Percentiles rank a stretch among this genome's conserved stretches.
These are phyloP conservation scores for Botrytis cinerea DNA, from an alignment of 2,329 filamentous ascomycete species.

Conservation along the genomic window DNA sequence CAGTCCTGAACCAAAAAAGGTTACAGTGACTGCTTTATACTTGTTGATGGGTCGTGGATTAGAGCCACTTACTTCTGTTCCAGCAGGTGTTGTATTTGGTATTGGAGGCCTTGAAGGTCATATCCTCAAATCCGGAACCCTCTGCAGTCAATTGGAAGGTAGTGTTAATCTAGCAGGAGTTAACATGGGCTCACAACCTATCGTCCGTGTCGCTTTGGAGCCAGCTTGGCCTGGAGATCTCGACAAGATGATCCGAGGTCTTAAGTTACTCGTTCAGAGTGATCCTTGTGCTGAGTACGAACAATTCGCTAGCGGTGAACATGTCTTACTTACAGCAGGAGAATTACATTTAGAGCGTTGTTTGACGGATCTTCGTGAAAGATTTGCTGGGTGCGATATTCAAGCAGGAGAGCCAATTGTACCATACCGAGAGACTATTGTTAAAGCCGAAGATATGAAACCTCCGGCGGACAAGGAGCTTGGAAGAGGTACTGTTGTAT, in stretches of 20 bases:
- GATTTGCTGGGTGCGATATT: constrained; percentile 92
- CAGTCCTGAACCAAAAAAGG: constrained; percentile 73
- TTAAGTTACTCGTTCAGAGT: constrained; percentile 86
- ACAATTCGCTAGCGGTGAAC: constrained; percentile 87
- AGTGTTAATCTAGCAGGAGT: constrained; percentile 90
- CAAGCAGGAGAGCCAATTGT: constrained; percentile 94
- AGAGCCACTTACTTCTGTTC: constrained; percentile 79
- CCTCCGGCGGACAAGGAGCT: constrained; percentile 82
- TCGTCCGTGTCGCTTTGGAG: constrained; percentile 94
- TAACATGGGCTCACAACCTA: constrained; percentile 77
- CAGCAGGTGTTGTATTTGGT: constrained; percentile 92
- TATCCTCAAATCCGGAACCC: constrained; percentile 91
- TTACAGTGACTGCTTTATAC: constrained; percentile 85
- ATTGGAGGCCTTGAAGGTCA: constrained; percentile 90
- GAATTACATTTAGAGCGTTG: constrained; percentile 94
- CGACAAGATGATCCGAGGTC: constrained; percentile 89
- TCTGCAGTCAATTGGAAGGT: constrained; percentile 85
- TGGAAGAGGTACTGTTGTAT: constrained; percentile 77
- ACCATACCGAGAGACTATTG: constrained; percentile 90
- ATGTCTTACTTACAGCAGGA: constrained; percentile 90
- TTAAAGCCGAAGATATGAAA: constrained; percentile 87
- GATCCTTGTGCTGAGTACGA: constrained; percentile 97
- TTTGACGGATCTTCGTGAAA: constrained; percentile 86
- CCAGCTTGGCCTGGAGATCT: constrained; percentile 87
- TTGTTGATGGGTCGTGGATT: constrained; percentile 93